phyloP scores from a whole-genome alignment of 495 filamentous ascomycete genomes.

The Collariella sp. region DNA sequence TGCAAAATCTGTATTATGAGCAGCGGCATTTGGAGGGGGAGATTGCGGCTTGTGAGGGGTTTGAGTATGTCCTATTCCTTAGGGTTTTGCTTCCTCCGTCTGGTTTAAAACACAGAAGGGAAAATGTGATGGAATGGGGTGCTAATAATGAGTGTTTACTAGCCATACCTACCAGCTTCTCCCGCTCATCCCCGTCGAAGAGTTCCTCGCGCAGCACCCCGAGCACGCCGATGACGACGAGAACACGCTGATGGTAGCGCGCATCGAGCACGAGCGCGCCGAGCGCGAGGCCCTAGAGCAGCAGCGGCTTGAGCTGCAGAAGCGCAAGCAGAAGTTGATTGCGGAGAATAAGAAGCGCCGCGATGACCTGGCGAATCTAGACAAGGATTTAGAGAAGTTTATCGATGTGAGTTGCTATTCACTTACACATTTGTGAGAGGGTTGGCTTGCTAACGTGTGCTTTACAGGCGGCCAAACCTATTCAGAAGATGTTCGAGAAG shows the following conservation, averaged over 20 bases:
- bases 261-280: slow-evolving; percentile 81
- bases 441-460: slow-evolving; percentile 12
- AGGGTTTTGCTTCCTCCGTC: neutral
- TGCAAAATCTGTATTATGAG: slow-evolving; percentile 96
- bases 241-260: slow-evolving; percentile 77
- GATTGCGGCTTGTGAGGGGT: slow-evolving; percentile 82
- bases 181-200: slow-evolving; percentile 72
- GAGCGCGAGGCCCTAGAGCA: slow-evolving; percentile 83
- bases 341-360: slow-evolving; percentile 92
- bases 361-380: slow-evolving; percentile 81
- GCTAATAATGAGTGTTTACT: neutral
- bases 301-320: slow-evolving; percentile 73
- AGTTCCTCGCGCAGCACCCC: slow-evolving; percentile 73
- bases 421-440: neutral
- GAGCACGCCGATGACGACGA: slow-evolving; percentile 61
- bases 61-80: slow-evolving; percentile 57
- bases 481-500: slow-evolving; percentile 76
- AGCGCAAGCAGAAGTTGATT: slow-evolving; percentile 84
- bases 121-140: neutral
- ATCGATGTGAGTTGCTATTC: slow-evolving; percentile 55
- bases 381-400: slow-evolving; percentile 84
- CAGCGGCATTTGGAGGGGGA: slow-evolving; percentile 83
- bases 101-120: no score
- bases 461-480: slow-evolving; percentile 68
- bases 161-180: slow-evolving; percentile 85